phyloP scores from a whole-genome alignment of 495 filamentous ascomycete genomes.

The Trichodelitschia bisporula region DNA sequence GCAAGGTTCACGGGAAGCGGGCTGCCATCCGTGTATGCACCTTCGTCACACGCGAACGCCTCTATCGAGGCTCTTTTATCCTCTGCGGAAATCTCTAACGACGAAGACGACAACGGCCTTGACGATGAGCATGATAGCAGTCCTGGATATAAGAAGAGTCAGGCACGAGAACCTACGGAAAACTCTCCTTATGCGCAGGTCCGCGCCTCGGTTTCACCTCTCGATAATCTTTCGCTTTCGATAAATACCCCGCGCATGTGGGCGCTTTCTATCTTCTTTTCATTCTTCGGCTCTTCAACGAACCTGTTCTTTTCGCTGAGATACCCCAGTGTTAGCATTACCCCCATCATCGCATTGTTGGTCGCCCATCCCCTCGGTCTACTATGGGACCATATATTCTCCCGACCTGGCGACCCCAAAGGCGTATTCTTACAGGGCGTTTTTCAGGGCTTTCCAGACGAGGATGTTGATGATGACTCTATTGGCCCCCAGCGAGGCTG shows the following conservation, averaged over 20 bases:
- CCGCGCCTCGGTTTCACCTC: conserved; percentile 48
- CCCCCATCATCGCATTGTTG: conserved; percentile 59
- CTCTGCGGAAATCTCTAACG: too few species aligned
- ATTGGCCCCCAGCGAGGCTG: conserved; percentile 3
- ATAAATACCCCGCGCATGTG: conserved; percentile 82
- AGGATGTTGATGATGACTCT: neutral
- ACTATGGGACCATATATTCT: conserved; percentile 48
- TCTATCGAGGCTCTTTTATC: too few species aligned
- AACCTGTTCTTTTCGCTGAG: conserved; percentile 66
- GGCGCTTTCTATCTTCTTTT: conserved; percentile 51
- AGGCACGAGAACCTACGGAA: conserved; percentile 3
- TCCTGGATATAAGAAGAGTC: too few species aligned
- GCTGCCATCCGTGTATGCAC: too few species aligned
- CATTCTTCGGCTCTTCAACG: conserved; percentile 54
- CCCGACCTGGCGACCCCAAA: conserved; percentile 31
- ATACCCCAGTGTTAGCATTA: conserved; percentile 71
- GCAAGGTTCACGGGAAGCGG: too few species aligned
- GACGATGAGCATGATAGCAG: too few species aligned
- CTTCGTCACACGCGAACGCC: too few species aligned
- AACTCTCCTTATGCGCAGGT: conserved; percentile 22
- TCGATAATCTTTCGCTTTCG: conserved; percentile 44
- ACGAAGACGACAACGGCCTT: too few species aligned
- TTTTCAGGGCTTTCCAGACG: neutral
- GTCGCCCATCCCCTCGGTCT: conserved; percentile 61
- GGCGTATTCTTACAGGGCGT: conserved; percentile 32